Percentiles rank a stretch among this genome's conserved stretches.
These are phyloP conservation scores for Oryza australiensis DNA, from an alignment of 176 grass and related monocot species.

Conservation along the genomic window DNA sequence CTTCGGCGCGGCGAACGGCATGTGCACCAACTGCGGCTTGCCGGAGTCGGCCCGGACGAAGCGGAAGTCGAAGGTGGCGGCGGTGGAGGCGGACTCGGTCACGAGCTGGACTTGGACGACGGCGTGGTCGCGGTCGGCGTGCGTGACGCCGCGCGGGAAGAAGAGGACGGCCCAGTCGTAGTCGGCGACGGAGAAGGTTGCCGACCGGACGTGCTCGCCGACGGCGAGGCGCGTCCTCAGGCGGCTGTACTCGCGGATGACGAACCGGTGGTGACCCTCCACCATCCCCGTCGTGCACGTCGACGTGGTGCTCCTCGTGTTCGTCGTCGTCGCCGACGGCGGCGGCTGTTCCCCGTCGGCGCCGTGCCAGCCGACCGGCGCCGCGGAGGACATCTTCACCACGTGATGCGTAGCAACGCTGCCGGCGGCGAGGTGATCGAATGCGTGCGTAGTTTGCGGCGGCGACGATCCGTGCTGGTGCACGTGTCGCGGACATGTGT, in stretches of 20 bases:
- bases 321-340: not conserved
- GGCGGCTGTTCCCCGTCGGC: not conserved
- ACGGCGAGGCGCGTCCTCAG: not conserved
- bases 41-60: not conserved
- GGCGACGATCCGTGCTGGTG: too few relatives aligned
- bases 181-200: not conserved
- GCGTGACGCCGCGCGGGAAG: not conserved
- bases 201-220: not conserved
- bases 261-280: not conserved
- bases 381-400: not conserved
- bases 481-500: not conserved
- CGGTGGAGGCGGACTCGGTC: not conserved
- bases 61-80: not conserved
- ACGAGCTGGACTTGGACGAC: not conserved
- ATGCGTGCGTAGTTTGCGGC: not conserved
- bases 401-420: too few relatives aligned
- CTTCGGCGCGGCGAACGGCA: not conserved
- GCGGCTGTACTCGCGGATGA: not conserved
- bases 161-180: constrained; percentile 5
- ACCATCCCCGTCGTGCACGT: not conserved
- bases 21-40: not conserved
- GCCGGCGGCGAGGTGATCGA: too few relatives aligned
- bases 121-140: not conserved
- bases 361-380: too few relatives aligned
- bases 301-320: not conserved